These are phyloP conservation scores for Histomonas meleagridis DNA, from an alignment of 208 protist genomes.

Conservation along the genomic window DNA sequence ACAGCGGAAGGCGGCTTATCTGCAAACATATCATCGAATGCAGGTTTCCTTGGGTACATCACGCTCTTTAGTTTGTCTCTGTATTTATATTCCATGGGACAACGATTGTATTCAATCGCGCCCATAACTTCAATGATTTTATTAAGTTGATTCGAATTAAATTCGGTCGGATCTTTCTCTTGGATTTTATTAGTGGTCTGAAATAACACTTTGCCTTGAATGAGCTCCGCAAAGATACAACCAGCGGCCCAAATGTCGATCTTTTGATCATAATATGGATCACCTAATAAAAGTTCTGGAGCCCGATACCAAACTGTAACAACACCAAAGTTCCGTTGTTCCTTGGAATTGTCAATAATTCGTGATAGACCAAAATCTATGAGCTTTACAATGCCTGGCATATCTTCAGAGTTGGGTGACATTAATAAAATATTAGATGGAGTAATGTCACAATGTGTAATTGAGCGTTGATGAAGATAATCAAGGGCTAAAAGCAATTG, in stretches of 20 bases:
- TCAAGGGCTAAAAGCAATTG: not conserved
- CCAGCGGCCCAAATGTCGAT: constrained; percentile 23
- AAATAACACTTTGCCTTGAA: not conserved
- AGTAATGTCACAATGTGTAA: not conserved
- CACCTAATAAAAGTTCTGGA: not conserved
- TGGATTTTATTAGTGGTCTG: no score
- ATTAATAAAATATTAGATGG: not conserved
- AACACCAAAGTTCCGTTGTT: no score
- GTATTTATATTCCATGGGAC: no score
- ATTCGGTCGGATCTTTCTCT: not conserved
- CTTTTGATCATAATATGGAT: not conserved
- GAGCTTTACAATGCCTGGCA: not conserved
- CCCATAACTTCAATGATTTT: not conserved
- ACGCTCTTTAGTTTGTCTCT: no score
- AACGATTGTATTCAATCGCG: not conserved
- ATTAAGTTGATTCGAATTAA: not conserved
- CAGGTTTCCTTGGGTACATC: no score
- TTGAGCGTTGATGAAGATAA: not conserved
- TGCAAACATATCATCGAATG: no score
- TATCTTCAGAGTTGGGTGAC: not conserved
- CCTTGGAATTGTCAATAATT: not conserved
- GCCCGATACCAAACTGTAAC: not conserved
- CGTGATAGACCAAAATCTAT: not conserved
- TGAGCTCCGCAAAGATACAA: not conserved
- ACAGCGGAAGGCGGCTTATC: no score